Evolutionary conservation across 2,329 filamentous ascomycete species (phyloP).

Genomic region (Diaporthe nobilis): DNA sequence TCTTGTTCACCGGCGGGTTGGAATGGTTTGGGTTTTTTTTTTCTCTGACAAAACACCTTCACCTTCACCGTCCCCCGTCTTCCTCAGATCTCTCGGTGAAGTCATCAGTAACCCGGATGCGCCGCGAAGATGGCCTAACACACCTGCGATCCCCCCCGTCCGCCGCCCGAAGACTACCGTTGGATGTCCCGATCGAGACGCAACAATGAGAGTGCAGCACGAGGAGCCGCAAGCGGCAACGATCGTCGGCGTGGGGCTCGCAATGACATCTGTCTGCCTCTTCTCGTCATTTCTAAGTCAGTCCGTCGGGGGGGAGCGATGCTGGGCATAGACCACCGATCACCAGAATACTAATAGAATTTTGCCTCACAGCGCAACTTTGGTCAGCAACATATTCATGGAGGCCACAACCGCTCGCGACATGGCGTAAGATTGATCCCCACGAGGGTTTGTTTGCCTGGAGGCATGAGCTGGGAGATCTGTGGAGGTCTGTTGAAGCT

Average conservation of each 20-base stretch:
- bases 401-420: conserved; percentile 15
- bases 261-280: conserved; percentile 13
- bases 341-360: neutral
- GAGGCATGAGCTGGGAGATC: neutral
- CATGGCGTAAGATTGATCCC: conserved; percentile 16
- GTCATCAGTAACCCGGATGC: neutral
- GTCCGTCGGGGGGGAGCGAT: neutral
- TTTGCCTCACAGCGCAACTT: neutral
- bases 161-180: conserved; percentile 1
- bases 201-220: conserved; percentile 22
- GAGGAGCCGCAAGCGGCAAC: conserved; percentile 21
- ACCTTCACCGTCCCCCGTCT: neutral
- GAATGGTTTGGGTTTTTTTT: neutral
- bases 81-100: neutral
- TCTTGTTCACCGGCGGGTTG: neutral
- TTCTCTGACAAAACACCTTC: neutral
- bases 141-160: neutral
- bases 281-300: conserved; percentile 27
- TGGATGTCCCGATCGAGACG: conserved; percentile 11
- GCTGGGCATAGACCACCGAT: neutral
- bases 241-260: conserved; percentile 20
- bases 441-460: too few relatives aligned
- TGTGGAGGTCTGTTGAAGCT: neutral
- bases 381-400: conserved; percentile 26
- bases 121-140: conserved; percentile 26